Base-by-base conservation (phyloP, 2,329 filamentous ascomycete species). In the Cercospora beticola region DNA sequence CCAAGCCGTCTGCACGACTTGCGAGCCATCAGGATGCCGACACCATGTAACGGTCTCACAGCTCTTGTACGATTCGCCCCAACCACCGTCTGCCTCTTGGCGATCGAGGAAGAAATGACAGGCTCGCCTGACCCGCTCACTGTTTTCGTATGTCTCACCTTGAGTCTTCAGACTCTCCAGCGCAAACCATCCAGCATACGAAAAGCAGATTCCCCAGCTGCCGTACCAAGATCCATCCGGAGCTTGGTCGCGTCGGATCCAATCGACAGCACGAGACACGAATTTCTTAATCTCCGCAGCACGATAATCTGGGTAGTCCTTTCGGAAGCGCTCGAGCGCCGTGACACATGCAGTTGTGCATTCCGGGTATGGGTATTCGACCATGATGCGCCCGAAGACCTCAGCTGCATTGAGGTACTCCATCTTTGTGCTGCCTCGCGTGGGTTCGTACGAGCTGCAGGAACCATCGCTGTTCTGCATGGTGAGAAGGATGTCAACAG, bases 331-430 rank as follows among this genome's bases (percentile, higher is more conserved):
- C 4, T 90, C 91, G 21, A 99, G 84, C 0, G 92, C 93, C 1
- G 92, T 97, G 3, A 99, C 91, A 31, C 93, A 93, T 0, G 95
- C 94, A 2, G 95, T 98, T 0, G 95, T 99, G 83, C 95, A 99
- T 80, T 99, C 95, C 0, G 94, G 93, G 77, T 99, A 98, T 79
- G 97, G 93, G 79, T 99, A 99, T 78, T 98, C 94, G 64, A 99
- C 90, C 95, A 99, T 99, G 82, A 99, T 99, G 21, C 90, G 87
- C 14, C 93, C 94, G 79, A 99, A 99, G 0, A 99, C 94, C 79
- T 99, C 95, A 1, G 95, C 95, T 0, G 94, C 94, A 76, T 99
- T 99, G 54, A 99, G 86, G 78, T 89, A 86, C 79, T 99, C 95
- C 73, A 98, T 79, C 73, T 87, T 87, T 73, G 91, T 86, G 9